Conservation (phyloP, 1,284 basidiomycete species). For the Heterobasidion parviporum region DNA sequence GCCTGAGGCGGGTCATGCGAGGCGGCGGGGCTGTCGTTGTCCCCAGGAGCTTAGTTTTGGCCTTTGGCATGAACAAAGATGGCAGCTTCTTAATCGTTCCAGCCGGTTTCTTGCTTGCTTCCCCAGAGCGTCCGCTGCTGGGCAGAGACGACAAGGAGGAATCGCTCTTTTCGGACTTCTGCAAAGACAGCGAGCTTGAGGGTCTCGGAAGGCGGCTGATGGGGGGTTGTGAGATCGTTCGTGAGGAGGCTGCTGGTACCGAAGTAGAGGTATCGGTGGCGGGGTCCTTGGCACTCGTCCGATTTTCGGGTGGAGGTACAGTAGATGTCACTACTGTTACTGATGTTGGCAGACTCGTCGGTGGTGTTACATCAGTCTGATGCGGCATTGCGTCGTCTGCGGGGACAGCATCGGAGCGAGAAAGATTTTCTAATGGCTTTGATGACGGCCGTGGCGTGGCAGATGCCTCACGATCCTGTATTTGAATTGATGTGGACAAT, state of each 20-base stretch:
- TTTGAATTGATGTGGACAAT: too few relatives aligned
- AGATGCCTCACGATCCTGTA: background rate
- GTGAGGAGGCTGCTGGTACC: background rate
- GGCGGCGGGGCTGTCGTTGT: background rate
- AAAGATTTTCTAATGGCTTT: background rate
- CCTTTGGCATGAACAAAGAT: background rate
- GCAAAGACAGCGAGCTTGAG: background rate
- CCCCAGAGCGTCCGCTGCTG: background rate
- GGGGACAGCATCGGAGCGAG: too few relatives aligned
- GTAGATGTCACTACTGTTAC: too few relatives aligned
- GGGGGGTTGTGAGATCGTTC: background rate
- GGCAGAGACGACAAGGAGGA: background rate
- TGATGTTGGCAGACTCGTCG: too few relatives aligned
- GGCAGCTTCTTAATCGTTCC: background rate
- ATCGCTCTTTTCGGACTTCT: background rate
- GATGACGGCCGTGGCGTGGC: background rate
- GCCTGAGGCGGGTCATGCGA: background rate
- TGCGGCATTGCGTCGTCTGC: too few relatives aligned
- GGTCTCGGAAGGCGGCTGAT: background rate
- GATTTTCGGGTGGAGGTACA: background rate
- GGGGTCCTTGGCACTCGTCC: background rate
- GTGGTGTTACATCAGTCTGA: too few relatives aligned
- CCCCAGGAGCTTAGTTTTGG: too few relatives aligned
- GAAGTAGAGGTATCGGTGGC: background rate
- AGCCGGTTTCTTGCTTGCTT: background rate